phyloP scores from a whole-genome alignment of 179 eudicot species.

The Spinacia oleracea region DNA sequence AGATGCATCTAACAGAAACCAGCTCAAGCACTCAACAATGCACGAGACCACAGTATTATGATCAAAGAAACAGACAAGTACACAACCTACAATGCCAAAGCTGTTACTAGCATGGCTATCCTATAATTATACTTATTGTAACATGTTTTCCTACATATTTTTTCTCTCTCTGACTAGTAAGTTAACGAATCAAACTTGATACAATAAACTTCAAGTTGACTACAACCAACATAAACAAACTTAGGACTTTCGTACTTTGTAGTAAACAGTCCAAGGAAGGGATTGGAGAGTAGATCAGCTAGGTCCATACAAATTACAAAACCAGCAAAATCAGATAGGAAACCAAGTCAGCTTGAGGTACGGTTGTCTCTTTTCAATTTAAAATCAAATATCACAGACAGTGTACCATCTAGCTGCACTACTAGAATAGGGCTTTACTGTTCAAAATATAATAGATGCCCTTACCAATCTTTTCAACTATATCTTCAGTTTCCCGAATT shows the following conservation, averaged over 20 bases:
- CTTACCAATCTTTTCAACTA: conserved; percentile 94
- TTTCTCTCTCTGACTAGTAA: not conserved
- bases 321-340: not conserved
- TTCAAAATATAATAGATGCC: not conserved
- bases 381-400: not conserved
- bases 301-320: not conserved
- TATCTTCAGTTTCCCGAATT: conserved; percentile 81
- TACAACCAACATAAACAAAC: not conserved
- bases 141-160: not conserved
- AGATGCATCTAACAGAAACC: not conserved
- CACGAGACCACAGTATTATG: not conserved
- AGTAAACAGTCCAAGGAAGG: not conserved
- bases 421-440: not conserved
- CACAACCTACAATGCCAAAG: not conserved
- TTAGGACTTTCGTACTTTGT: too few species aligned
- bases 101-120: not conserved
- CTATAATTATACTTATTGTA: not conserved
- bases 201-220: not conserved
- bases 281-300: not conserved
- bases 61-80: not conserved
- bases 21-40: not conserved
- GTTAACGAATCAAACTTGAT: not conserved
- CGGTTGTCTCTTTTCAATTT: not conserved
- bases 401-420: conserved; percentile 3
- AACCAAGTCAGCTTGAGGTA: not conserved